Conservation (phyloP, 345 rosid species). For the Reutealis trisperma region DNA sequence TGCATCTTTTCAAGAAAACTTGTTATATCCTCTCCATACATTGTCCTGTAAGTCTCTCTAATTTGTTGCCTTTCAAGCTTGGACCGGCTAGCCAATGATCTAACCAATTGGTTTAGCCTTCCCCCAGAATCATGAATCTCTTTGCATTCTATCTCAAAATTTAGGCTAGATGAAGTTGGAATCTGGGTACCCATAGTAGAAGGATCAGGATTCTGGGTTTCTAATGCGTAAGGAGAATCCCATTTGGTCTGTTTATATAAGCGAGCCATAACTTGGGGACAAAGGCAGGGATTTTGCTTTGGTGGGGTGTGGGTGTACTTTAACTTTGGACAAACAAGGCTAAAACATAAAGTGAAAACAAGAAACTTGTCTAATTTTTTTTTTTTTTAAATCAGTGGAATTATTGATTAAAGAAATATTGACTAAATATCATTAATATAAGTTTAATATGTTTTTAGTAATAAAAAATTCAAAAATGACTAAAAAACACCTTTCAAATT, state of each 20-base stretch:
- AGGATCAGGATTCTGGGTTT: background rate
- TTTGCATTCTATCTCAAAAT: conserved; percentile 48
- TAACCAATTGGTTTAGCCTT: conserved; percentile 26
- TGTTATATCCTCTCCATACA: conserved; percentile 47
- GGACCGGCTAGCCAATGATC: conserved; percentile 34
- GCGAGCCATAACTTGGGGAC: conserved; percentile 24
- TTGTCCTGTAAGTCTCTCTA: conserved; percentile 38
- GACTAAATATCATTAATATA: no score
- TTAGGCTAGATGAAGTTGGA: conserved; percentile 22
- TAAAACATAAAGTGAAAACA: conserved; percentile 1
- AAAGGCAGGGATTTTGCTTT: conserved; percentile 34
- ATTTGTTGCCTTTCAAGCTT: conserved; percentile 38
- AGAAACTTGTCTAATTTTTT: background rate
- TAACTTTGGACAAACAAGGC: background rate
- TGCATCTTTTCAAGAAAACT: conserved; percentile 21
- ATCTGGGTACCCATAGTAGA: conserved; percentile 39
- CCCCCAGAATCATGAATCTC: conserved; percentile 54
- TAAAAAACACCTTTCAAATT: no score
- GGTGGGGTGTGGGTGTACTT: background rate
- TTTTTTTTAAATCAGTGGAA: no score
- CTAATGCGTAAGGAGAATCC: background rate
- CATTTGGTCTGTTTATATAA: conserved; percentile 3
- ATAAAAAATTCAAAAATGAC: no score
- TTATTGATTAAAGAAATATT: no score
- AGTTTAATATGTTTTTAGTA: no score